Base-by-base conservation (phyloP, 2,329 filamentous ascomycete genomes). In the Trichoderma hamatum region DNA sequence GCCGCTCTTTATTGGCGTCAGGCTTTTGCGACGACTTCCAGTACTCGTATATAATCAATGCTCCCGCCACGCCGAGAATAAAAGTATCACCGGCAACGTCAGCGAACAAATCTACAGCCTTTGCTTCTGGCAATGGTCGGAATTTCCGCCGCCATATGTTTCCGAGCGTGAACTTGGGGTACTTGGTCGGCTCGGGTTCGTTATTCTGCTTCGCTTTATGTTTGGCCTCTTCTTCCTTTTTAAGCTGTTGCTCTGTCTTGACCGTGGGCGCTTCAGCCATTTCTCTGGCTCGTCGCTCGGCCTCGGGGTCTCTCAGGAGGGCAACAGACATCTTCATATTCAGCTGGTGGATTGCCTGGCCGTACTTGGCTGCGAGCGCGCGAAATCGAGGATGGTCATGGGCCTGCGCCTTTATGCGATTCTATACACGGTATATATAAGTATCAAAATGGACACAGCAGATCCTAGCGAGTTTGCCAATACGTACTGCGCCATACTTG, bases 401-500 rank as follows among this genome's bases (percentile, higher is more conserved):
- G 59, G 88, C 89, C 77, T 89, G 88, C 36, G 82, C 80, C 76
- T 90, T 90, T 75, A 90, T 90, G 72, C 82, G 87, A 76, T 90
- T 90, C 88, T 90, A 71, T 26, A 10, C 3, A 39, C 32, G n/a
- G 65, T 76, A 64, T 76, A 74, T 64, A 43, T 60, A 21, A 67
- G 10, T 30, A 64, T 58, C 24, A 26, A 19, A 26, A 13, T 2
- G 7, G 13, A 16, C 16, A 26, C 10, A 55, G 6, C 54, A 32
- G 5, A 7, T 28, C 21, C 21, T 26, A 65, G 24, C 28, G 30
- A n/a, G 36, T 11, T 65, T 43, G 16, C 9, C 26, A 32, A 39
- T 58, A 80, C 87, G 73, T 85, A 90, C 88, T 67, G 89, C 88
- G 75, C 88, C 88, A 82, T 90, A 90, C 80, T 90, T 90, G 68